Conservation (phyloP, 129 eudicot genomes). For the Gnaphalium uliginosum region DNA sequence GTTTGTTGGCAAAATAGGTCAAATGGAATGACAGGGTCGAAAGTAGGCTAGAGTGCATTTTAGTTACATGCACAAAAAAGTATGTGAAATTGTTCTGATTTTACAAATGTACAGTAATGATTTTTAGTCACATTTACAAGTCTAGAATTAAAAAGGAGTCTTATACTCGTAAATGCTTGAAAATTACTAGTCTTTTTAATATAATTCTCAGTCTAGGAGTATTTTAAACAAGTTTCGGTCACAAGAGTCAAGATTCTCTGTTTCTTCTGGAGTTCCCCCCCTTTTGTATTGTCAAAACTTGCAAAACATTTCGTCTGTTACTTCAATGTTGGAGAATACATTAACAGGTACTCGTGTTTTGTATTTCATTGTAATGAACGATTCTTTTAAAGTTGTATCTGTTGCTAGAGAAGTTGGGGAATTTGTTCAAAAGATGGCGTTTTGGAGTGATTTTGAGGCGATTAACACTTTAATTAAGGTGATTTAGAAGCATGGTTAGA, state of each 20-base stretch:
- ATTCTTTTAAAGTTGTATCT: slow-evolving; percentile 49
- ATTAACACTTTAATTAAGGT: slow-evolving; percentile 52
- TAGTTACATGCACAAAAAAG: too few species aligned
- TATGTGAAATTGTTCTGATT: too few species aligned
- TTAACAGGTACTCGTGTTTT: slow-evolving; percentile 50
- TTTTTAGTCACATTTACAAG: too few species aligned
- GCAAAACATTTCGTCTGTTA: slow-evolving; percentile 40
- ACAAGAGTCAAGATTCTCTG: slow-evolving; percentile 46
- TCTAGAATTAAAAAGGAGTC: too few species aligned
- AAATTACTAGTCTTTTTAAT: slow-evolving; percentile 53
- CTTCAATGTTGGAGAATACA: slow-evolving; percentile 64
- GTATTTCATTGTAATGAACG: slow-evolving; percentile 54
- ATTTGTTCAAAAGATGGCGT: slow-evolving; percentile 58
- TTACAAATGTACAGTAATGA: too few species aligned
- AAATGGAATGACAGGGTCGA: too few species aligned
- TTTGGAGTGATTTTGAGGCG: slow-evolving; percentile 80
- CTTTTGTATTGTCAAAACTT: slow-evolving; percentile 38
- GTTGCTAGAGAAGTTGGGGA: slow-evolving; percentile 62
- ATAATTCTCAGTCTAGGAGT: slow-evolving; percentile 58
- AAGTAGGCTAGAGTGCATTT: too few species aligned
- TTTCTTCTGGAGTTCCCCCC: slow-evolving; percentile 56
- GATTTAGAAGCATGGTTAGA: slow-evolving; percentile 58
- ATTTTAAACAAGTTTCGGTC: slow-evolving; percentile 52
- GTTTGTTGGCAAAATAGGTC: too few species aligned
- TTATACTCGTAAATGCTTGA: slow-evolving; percentile 60